Conservation (phyloP, 1,139 yeast species). For the Suhomyces guaymorum region DNA sequence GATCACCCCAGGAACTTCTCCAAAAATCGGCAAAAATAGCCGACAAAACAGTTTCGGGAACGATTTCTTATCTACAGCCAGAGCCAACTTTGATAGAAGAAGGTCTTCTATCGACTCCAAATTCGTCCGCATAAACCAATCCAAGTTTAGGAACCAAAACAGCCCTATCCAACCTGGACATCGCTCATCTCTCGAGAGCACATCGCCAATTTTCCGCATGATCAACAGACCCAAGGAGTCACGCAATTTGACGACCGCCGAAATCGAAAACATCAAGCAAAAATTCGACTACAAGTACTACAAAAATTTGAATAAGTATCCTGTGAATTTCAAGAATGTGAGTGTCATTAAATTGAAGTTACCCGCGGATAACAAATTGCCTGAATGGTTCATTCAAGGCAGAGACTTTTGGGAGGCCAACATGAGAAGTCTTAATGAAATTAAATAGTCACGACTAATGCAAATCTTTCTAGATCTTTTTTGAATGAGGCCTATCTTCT, state of each 20-base stretch:
- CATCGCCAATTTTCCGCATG: slow-evolving; percentile 15
- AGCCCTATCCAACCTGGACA: slow-evolving; percentile 19
- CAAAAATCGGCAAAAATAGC: slow-evolving; percentile 22
- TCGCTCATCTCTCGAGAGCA: slow-evolving; percentile 27
- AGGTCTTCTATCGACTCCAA: slow-evolving; percentile 40
- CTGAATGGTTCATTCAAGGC: slow-evolving; percentile 69
- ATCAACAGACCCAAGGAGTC: slow-evolving; percentile 6
- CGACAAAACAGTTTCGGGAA: slow-evolving; percentile 30
- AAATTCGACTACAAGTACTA: slow-evolving; percentile 40
- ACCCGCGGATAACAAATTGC: slow-evolving; percentile 63
- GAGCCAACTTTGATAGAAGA: slow-evolving; percentile 31
- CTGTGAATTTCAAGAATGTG: slow-evolving; percentile 37
- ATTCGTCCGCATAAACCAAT: slow-evolving; percentile 23
- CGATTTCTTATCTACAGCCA: slow-evolving; percentile 24
- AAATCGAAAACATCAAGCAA: slow-evolving; percentile 25
- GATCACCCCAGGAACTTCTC: slow-evolving; percentile 39
- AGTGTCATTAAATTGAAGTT: slow-evolving; percentile 49
- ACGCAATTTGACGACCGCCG: slow-evolving; percentile 16
- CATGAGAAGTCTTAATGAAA: slow-evolving; percentile 9
- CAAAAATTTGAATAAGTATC: slow-evolving; percentile 33
- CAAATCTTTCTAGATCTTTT: too few species aligned
- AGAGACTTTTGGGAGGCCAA: slow-evolving; percentile 61
- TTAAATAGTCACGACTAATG: too few species aligned
- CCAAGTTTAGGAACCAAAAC: slow-evolving; percentile 30
- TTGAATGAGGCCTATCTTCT: slow-evolving; percentile 13